These are phyloP conservation scores for Kockovaella imperatae DNA, from an alignment of 768 basidiomycete species.

Conservation along the genomic window DNA sequence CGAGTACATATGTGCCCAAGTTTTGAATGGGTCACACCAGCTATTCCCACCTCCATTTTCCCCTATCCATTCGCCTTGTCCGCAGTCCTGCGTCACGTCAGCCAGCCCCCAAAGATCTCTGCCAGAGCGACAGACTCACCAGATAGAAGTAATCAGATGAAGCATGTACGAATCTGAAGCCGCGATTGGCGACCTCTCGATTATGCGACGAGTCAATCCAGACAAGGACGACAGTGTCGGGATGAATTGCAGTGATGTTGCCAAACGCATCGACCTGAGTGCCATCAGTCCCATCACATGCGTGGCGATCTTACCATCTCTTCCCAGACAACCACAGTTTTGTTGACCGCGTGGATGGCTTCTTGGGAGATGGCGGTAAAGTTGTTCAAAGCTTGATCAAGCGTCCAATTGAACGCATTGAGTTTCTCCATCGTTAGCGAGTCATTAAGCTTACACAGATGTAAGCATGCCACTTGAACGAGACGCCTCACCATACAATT, in stretches of 20 bases:
- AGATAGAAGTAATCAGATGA: slow-evolving; percentile 74
- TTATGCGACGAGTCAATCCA: slow-evolving; percentile 65
- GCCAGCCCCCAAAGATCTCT: no score
- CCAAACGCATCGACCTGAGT: no score
- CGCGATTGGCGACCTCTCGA: slow-evolving; percentile 55
- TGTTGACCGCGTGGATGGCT: slow-evolving; percentile 53
- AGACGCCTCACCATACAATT: slow-evolving; percentile 53
- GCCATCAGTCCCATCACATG: no score
- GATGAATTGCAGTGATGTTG: no score
- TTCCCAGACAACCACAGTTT: slow-evolving; percentile 78
- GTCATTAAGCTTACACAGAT: no score
- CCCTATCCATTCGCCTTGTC: slow-evolving; percentile 64
- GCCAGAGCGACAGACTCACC: no score
- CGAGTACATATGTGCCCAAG: slow-evolving; percentile 60
- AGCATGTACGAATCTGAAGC: slow-evolving; percentile 59
- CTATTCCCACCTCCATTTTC: slow-evolving; percentile 39
- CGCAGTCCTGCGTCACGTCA: no score
- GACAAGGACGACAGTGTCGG: slow-evolving; percentile 44
- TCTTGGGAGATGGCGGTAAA: slow-evolving; percentile 60
- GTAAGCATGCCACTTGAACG: no score
- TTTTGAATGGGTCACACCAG: slow-evolving; percentile 74
- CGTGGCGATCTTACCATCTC: slow-evolving; percentile 53
- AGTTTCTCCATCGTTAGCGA: no score
- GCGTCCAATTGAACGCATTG: no score
- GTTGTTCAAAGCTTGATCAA: slow-evolving; percentile 57